Base-by-base conservation (phyloP, 2,329 filamentous ascomycete genomes). In the Tricladium varicosporioides region DNA sequence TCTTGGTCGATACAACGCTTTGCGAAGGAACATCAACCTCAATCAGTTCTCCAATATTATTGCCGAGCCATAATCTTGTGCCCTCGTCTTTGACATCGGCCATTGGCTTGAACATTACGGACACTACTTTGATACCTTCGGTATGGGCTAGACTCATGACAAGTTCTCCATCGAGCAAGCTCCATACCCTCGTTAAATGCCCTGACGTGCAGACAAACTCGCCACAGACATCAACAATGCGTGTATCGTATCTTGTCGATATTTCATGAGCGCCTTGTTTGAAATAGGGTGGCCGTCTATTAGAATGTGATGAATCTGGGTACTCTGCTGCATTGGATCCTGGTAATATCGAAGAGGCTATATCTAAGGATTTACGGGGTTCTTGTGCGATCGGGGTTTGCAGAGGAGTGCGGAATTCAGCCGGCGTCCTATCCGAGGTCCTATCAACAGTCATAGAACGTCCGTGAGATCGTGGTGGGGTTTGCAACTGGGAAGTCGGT, bases 151-250 rank as follows among this genome's bases (percentile, higher is more conserved):
- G 74, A 65, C 85, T 94, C 79, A 96, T 83, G 13, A 96, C 69
- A 51, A 90, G 80, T 65, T 95, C 89, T 2, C 93, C 93, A 53
- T 91, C 91, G 10, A 85, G 75, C 19, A 96, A 73, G 70, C 87
- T 93, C 92, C 94, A 99, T 0, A 92, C 90, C 59, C 91, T 84
- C 1, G 93, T 97, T 60, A 94, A 79, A 61, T 89, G 88, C 5
- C 93, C 94, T 14, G 89, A 91, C 0, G 92, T 93, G 70, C 91
- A 96, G 7, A 94, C 85, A 63, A 88, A 86, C 62, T 92, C 87
- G 7, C 94, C 94, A 69, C 91, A 97, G 2, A 96, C 86, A 60
- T 94, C 92, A 69, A 97, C 86, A 31, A 92, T 78, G 44, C 91
- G 86, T 5, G 91, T 89, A 61, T 97, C 94, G 64, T 96, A 94